These are phyloP conservation scores for Termitomyces eurrhizus DNA, from an alignment of 768 basidiomycete species.

Conservation along the genomic window DNA sequence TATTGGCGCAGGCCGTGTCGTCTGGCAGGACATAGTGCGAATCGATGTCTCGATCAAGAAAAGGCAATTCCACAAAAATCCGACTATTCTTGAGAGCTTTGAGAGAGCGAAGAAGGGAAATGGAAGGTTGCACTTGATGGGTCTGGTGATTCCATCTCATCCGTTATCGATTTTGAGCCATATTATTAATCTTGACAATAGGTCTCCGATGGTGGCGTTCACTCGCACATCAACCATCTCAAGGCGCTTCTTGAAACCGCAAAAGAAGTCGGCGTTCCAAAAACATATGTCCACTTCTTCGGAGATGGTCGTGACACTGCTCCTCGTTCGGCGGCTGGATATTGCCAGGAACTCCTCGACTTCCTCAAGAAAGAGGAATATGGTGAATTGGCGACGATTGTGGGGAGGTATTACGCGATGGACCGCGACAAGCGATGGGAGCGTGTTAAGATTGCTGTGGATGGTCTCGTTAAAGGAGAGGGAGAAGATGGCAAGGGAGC, in stretches of 20 bases:
- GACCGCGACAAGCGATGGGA: conserved; percentile 98
- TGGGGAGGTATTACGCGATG: conserved; percentile 96
- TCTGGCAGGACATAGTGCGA: conserved; percentile 97
- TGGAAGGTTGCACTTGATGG: conserved; percentile 85
- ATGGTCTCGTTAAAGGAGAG: conserved; percentile 76
- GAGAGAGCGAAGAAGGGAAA: conserved; percentile 78
- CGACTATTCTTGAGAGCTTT: conserved; percentile 65
- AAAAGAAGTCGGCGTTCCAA: conserved; percentile 77
- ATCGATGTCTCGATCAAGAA: conserved; percentile 94
- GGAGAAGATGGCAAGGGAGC: conserved; percentile 45
- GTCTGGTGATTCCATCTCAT: conserved; percentile 52
- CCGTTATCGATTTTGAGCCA: background rate
- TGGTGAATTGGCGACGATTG: conserved; percentile 79
- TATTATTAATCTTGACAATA: background rate
- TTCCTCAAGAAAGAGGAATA: conserved; percentile 75
- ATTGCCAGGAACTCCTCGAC: conserved; percentile 70
- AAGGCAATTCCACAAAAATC: conserved; percentile 76
- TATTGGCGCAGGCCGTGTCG: conserved; percentile 90
- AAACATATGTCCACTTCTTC: conserved; percentile 91
- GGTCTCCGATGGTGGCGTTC: conserved; percentile 96
- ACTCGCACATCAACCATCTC: conserved; percentile 90
- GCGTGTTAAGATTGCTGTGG: conserved; percentile 83
- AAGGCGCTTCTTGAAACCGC: conserved; percentile 89
- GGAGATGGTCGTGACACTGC: conserved; percentile 95
- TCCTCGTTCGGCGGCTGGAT: conserved; percentile 75